Percentiles rank a stretch among this genome's conserved stretches.
Conservation (phyloP, 2,329 filamentous ascomycete genomes). For the Phoma herbarum region DNA sequence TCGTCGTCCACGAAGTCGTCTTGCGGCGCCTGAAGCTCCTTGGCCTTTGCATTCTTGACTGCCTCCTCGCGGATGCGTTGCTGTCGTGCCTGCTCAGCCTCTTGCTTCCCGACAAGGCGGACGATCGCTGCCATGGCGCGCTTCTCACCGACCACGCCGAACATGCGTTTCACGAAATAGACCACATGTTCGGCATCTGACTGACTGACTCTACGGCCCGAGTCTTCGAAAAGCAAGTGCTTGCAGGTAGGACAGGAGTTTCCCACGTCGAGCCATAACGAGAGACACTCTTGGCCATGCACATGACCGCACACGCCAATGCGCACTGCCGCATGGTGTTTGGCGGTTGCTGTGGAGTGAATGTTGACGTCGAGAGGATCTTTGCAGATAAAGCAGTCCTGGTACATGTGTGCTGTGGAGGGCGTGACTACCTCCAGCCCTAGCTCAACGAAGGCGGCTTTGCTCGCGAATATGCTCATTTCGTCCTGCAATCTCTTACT, state of each 20-base stretch:
- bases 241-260: constrained; percentile 33
- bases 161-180: neutral
- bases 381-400: constrained; percentile 31
- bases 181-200: neutral
- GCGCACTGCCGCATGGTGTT: constrained; percentile 26
- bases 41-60: constrained; percentile 8
- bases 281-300: constrained; percentile 30
- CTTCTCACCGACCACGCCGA: neutral
- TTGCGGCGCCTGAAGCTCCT: constrained; percentile 1
- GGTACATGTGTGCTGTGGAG: constrained; percentile 22
- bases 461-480: constrained; percentile 30
- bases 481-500: no score
- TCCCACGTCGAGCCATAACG: constrained; percentile 29
- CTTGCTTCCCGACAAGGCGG: constrained; percentile 11
- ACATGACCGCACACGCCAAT: constrained; percentile 31
- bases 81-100: constrained; percentile 7
- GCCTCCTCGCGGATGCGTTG: constrained; percentile 15
- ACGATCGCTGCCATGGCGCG: constrained; percentile 16
- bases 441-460: constrained; percentile 22
- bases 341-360: neutral
- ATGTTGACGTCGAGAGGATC: constrained; percentile 21
- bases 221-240: constrained; percentile 26
- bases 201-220: constrained; percentile 2
- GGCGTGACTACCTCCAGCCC: constrained; percentile 19
- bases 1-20: constrained; percentile 9